These are phyloP conservation scores for Brettanomyces anomalus DNA, from an alignment of 805 yeast species.

Conservation along the genomic window DNA sequence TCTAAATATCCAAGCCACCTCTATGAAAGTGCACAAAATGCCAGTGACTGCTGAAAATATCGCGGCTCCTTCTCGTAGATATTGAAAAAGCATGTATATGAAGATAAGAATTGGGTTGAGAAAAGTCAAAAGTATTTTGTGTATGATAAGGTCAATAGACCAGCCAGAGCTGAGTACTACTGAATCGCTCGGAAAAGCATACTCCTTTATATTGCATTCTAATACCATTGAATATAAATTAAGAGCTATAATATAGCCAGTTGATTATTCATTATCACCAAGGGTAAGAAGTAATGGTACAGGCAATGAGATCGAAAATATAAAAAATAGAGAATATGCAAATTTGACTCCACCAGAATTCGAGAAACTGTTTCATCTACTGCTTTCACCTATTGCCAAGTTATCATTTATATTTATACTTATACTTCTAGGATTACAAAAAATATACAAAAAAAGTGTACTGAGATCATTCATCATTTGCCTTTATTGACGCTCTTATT, in stretches of 20 bases:
- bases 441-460: not conserved
- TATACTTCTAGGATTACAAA: slow-evolving; percentile 4
- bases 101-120: slow-evolving; percentile 7
- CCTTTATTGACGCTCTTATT: slow-evolving; percentile 53
- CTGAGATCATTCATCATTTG: slow-evolving; percentile 7
- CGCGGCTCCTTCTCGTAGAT: no score
- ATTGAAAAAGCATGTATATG: no score
- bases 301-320: no score
- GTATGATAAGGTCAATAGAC: slow-evolving; percentile 8
- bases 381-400: not conserved
- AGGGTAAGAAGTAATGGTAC: no score
- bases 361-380: not conserved
- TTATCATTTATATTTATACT: no score
- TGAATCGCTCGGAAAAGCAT: not conserved
- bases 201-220: not conserved
- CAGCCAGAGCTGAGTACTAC: not conserved
- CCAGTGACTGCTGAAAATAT: no score
- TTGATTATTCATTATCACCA: no score
- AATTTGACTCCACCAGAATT: not conserved
- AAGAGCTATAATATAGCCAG: no score
- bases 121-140: slow-evolving; percentile 4
- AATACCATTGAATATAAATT: no score
- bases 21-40: slow-evolving; percentile 4
- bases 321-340: no score
- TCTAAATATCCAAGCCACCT: slow-evolving; percentile 15